Percentiles rank a stretch among this genome's conserved stretches.
Evolutionary conservation across 352 stramenopile species (phyloP).

Genomic region (Globisporangium middletonii): DNA sequence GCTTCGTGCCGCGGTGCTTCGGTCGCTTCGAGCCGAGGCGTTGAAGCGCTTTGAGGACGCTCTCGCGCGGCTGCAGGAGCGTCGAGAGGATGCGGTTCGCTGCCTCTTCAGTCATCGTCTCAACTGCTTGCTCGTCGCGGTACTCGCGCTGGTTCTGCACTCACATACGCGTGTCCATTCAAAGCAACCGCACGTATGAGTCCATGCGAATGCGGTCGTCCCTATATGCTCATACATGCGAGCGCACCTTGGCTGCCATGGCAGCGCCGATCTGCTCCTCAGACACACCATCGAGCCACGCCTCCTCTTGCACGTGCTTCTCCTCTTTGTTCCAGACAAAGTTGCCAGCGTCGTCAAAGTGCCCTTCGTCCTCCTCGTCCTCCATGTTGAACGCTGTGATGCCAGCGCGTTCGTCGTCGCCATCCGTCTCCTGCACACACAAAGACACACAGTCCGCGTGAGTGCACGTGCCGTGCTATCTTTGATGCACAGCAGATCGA

Average conservation of each 20-base stretch:
- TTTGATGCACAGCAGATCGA: neutral
- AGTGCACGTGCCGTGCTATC: neutral
- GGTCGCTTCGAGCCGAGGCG: constrained; percentile 55
- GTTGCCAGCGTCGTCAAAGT: constrained; percentile 75
- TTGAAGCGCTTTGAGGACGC: constrained; percentile 68
- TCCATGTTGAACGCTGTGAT: constrained; percentile 83
- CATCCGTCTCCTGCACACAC: neutral
- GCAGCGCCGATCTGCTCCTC: constrained; percentile 69
- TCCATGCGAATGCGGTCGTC: neutral
- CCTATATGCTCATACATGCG: neutral
- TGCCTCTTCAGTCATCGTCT: constrained; percentile 50
- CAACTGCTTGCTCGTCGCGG: constrained; percentile 43
- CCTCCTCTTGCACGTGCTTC: constrained; percentile 72
- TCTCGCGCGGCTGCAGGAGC: constrained; percentile 66
- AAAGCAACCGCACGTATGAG: neutral
- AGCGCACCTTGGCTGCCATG: constrained; percentile 40
- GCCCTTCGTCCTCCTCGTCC: constrained; percentile 79
- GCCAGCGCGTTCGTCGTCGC: constrained; percentile 25
- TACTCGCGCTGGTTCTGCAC: constrained; percentile 41
- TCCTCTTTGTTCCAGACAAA: constrained; percentile 81
- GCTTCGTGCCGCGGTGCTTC: constrained; percentile 48
- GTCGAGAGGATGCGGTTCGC: constrained; percentile 49
- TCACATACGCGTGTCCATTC: neutral
- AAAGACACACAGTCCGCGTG: neutral
- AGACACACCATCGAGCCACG: constrained; percentile 70